Conservation (phyloP, 2,329 filamentous ascomycete species). For the Davidsoniella eucalypti region DNA sequence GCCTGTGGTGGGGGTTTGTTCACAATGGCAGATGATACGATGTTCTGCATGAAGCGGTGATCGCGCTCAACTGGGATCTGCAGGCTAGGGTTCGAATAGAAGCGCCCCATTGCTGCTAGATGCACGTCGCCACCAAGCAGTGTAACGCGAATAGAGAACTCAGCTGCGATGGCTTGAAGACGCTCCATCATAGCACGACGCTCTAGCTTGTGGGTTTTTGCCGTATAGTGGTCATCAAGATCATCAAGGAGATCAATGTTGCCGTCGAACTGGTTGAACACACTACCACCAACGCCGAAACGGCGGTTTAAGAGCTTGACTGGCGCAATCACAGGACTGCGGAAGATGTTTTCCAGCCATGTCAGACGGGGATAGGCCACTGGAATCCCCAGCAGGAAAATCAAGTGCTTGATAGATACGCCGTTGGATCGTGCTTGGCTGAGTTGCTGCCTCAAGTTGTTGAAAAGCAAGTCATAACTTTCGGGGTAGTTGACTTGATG, state of each 20-base stretch:
- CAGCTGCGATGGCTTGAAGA: constrained; percentile 67
- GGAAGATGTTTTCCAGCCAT: constrained; percentile 90
- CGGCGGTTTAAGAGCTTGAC: constrained; percentile 81
- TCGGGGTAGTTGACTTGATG: constrained; percentile 91
- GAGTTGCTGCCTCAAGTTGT: constrained; percentile 59
- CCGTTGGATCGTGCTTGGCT: constrained; percentile 45
- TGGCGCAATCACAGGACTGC: constrained; percentile 71
- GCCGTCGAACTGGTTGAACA: constrained; percentile 92
- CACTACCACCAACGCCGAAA: constrained; percentile 65
- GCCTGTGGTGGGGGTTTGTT: constrained; percentile 81
- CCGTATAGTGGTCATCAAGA: constrained; percentile 91
- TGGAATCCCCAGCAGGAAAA: constrained; percentile 74
- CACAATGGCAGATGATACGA: constrained; percentile 87
- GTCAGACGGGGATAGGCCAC: constrained; percentile 81
- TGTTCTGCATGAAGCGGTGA: constrained; percentile 86
- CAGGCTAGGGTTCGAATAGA: constrained; percentile 78
- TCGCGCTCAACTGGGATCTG: constrained; percentile 65
- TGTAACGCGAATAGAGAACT: constrained; percentile 77
- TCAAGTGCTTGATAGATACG: constrained; percentile 72
- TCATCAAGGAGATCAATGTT: constrained; percentile 86
- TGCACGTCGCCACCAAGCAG: constrained; percentile 93
- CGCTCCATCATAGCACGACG: constrained; percentile 62
- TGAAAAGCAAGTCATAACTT: constrained; percentile 73
- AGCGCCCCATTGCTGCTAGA: constrained; percentile 77
- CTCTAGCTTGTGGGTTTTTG: constrained; percentile 79